These are phyloP conservation scores for Zygosaccharomyces pseudobailii DNA, from an alignment of 1,139 yeast genomes.

Conservation along the genomic window DNA sequence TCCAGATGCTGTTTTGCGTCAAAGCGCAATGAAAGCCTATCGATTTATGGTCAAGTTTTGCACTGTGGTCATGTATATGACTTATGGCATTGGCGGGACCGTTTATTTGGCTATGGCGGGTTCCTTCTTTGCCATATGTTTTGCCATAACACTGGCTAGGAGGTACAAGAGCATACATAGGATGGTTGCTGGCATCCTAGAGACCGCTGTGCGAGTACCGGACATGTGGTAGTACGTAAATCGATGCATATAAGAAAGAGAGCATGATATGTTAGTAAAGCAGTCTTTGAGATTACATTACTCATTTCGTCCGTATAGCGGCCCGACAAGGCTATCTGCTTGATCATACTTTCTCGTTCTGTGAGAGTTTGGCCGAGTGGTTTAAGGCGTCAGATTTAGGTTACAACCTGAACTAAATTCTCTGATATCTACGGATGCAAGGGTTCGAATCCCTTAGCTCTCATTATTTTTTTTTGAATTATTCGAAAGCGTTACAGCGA, in stretches of 20 bases:
- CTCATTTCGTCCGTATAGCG: not conserved
- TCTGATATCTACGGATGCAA: slow-evolving; percentile 34
- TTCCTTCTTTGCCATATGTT: slow-evolving; percentile 29
- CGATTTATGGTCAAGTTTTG: slow-evolving; percentile 13
- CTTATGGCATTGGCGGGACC: slow-evolving; percentile 30
- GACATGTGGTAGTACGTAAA: slow-evolving; percentile 7
- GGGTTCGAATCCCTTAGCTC: slow-evolving; percentile 34
- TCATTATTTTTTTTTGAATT: slow-evolving; percentile 16
- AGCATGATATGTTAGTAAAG: not conserved
- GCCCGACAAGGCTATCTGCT: not conserved
- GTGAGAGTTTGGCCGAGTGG: slow-evolving; percentile 34
- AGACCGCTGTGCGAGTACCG: slow-evolving; percentile 11
- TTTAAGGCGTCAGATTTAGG: slow-evolving; percentile 34
- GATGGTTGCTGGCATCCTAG: slow-evolving; percentile 15
- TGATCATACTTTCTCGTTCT: not conserved
- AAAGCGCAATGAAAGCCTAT: slow-evolving; percentile 10
- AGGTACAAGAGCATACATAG: slow-evolving; percentile 26
- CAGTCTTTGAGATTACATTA: not conserved
- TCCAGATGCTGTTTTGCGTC: slow-evolving; percentile 6
- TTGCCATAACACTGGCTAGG: slow-evolving; percentile 25
- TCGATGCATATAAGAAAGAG: not conserved
- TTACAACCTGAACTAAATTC: slow-evolving; percentile 18
- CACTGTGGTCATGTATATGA: slow-evolving; percentile 19
- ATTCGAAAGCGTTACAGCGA: too few species aligned
- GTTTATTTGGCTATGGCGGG: slow-evolving; percentile 26